Conservation (phyloP, 2,329 filamentous ascomycete genomes). For the Dactylonectria macrodidyma region DNA sequence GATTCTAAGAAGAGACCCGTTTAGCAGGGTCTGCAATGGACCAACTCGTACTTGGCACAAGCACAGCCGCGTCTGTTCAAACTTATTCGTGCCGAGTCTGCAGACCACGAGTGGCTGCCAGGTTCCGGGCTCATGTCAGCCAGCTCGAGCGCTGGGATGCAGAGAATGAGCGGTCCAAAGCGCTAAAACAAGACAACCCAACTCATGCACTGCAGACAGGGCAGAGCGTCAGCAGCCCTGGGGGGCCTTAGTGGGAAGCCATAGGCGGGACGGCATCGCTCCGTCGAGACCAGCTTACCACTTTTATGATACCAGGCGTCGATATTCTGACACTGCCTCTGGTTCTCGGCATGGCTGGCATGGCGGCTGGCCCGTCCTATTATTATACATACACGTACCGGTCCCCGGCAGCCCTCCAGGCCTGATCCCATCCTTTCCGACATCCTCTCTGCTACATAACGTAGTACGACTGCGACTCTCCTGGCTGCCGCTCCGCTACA, state of each 20-base stretch:
- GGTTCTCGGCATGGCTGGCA: conserved; percentile 22
- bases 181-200: background rate
- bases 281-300: conserved; percentile 6
- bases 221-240: background rate
- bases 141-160: background rate
- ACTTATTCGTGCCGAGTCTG: conserved; percentile 2
- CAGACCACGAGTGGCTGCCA: conserved; percentile 13
- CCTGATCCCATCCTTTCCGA: conserved; percentile 26
- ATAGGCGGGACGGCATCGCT: conserved; percentile 15
- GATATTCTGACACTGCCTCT: conserved; percentile 26
- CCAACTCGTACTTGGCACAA: background rate
- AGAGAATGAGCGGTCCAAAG: background rate
- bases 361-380: conserved; percentile 24
- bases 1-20: conserved; percentile 8
- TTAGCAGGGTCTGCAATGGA: background rate
- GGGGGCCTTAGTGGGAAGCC: background rate
- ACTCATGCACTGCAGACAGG: conserved; percentile 12
- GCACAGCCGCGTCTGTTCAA: conserved; percentile 24
- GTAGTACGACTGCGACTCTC: conserved; percentile 7
- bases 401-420: conserved; percentile 23
- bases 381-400: conserved; percentile 34
- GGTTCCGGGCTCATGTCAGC: conserved; percentile 23
- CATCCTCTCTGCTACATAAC: conserved; percentile 10
- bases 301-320: conserved; percentile 13
- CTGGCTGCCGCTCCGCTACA: conserved; percentile 7